A percentile compares a stretch with the other conserved stretches of the same genome.
phyloP scores from a whole-genome alignment of 768 basidiomycete genomes.

The Clathrus columnatus region DNA sequence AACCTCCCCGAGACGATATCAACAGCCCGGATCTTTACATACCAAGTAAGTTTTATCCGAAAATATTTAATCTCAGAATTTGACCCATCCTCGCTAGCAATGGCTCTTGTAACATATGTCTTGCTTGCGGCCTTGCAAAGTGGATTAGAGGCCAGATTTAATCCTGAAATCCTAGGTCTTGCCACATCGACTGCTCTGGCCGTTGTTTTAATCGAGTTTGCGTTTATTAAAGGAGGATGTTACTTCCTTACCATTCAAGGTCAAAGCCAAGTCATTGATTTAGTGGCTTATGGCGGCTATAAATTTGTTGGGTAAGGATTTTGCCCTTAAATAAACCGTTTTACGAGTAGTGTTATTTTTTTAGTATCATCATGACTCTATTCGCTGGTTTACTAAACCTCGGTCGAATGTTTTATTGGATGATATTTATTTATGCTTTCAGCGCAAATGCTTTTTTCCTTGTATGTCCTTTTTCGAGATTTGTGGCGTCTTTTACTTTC shows the following conservation, averaged over 20 bases:
- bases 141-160: constrained; percentile 74
- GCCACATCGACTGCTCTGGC: constrained; percentile 77
- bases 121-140: constrained; percentile 79
- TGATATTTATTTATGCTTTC: constrained; percentile 79
- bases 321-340: background rate
- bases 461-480: constrained; percentile 36
- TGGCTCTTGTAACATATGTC: constrained; percentile 95
- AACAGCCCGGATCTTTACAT: constrained; percentile 97
- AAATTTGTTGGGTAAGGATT: constrained; percentile 85
- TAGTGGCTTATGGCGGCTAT: constrained; percentile 91
- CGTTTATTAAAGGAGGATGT: constrained; percentile 83
- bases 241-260: constrained; percentile 87
- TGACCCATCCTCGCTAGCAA: constrained; percentile 40
- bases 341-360: background rate
- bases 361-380: constrained; percentile 78
- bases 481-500: background rate
- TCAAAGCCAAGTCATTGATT: constrained; percentile 59
- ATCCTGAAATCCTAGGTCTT: constrained; percentile 83
- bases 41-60: constrained; percentile 46
- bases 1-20: constrained; percentile 86
- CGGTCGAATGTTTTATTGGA: constrained; percentile 51
- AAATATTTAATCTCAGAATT: background rate
- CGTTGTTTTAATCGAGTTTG: constrained; percentile 82
- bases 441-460: constrained; percentile 91
- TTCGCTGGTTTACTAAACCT: constrained; percentile 58